Percentiles rank a stretch among this genome's conserved stretches.
These are phyloP conservation scores for Prunus armeniaca DNA, from an alignment of 306 rosid genomes.

Conservation along the genomic window DNA sequence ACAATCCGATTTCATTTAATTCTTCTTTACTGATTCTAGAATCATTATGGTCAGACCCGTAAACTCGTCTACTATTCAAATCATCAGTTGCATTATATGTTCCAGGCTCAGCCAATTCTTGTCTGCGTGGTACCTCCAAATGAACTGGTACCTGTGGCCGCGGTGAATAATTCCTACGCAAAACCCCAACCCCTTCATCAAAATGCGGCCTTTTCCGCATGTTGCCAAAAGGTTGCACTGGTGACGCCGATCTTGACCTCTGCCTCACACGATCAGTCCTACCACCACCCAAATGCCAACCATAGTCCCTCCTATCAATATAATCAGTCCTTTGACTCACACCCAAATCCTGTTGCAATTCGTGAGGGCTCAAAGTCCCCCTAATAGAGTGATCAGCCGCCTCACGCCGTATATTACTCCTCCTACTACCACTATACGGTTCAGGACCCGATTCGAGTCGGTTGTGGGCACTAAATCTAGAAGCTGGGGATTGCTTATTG, in stretches of 20 bases:
- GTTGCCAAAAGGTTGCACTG: conserved; percentile 37
- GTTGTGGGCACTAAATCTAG: conserved; percentile 39
- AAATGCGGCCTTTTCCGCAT: conserved; percentile 44
- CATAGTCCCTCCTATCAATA: conserved; percentile 51
- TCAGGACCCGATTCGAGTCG: conserved; percentile 37
- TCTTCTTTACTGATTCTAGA: conserved; percentile 46
- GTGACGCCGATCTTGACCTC: conserved; percentile 58
- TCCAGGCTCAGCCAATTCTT: conserved; percentile 32
- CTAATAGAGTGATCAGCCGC: conserved; percentile 36
- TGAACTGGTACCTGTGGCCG: conserved; percentile 27
- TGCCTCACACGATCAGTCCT: conserved; percentile 36
- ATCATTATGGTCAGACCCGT: conserved; percentile 27
- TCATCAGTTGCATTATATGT: conserved; percentile 38
- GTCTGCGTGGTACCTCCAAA: conserved; percentile 41
- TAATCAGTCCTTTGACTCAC: conserved; percentile 39
- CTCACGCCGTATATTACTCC: conserved; percentile 26
- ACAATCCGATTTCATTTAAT: conserved; percentile 38
- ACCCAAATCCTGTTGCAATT: conserved; percentile 35
- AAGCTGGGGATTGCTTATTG: conserved; percentile 27
- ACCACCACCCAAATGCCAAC: conserved; percentile 49
- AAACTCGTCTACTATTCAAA: conserved; percentile 27
- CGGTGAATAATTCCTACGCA: conserved; percentile 45
- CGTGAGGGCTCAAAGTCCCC: conserved; percentile 60
- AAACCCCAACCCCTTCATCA: conserved; percentile 36
- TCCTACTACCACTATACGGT: conserved; percentile 23